phyloP scores from a whole-genome alignment of 495 filamentous ascomycete species.

The Penicillium coprophilum region DNA sequence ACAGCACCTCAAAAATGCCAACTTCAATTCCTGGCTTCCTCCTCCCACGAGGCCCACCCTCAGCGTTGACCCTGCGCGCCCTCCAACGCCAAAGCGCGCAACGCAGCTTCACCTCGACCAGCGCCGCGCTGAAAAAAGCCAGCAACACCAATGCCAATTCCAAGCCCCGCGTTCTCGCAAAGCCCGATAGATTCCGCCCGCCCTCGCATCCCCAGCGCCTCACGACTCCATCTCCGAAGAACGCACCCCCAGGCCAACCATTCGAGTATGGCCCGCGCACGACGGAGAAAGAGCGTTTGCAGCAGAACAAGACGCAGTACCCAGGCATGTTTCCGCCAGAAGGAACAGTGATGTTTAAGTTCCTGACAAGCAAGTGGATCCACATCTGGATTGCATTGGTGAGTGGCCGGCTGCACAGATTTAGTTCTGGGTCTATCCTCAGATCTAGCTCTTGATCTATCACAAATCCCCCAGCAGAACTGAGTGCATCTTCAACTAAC shows the following conservation, averaged over 20 bases:
- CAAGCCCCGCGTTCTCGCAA: conserved; percentile 65
- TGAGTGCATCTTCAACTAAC: background rate
- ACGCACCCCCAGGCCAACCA: conserved; percentile 34
- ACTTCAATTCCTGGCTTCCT: conserved; percentile 42
- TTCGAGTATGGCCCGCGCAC: conserved; percentile 66
- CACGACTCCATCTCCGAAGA: conserved; percentile 36
- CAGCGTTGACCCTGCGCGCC: conserved; percentile 29
- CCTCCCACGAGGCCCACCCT: conserved; percentile 42
- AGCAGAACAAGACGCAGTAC: conserved; percentile 66
- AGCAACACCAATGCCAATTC: conserved; percentile 10
- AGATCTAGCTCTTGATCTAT: background rate
- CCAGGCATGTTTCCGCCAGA: conserved; percentile 78
- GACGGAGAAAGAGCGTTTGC: conserved; percentile 51
- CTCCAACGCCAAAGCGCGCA: conserved; percentile 22
- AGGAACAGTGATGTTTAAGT: conserved; percentile 72
- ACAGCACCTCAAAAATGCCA: conserved; percentile 15
- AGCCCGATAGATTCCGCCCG: conserved; percentile 80
- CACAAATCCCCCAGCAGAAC: background rate
- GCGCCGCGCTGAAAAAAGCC: conserved; percentile 11
- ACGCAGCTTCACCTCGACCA: conserved; percentile 31
- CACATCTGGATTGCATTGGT: conserved; percentile 81
- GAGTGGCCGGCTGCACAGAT: conserved; percentile 22
- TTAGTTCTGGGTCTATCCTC: background rate
- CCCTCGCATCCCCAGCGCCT: conserved; percentile 75
- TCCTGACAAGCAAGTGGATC: conserved; percentile 68